These are phyloP conservation scores for Rhododendron molle DNA, from an alignment of 148 eudicot genomes.

Conservation along the genomic window DNA sequence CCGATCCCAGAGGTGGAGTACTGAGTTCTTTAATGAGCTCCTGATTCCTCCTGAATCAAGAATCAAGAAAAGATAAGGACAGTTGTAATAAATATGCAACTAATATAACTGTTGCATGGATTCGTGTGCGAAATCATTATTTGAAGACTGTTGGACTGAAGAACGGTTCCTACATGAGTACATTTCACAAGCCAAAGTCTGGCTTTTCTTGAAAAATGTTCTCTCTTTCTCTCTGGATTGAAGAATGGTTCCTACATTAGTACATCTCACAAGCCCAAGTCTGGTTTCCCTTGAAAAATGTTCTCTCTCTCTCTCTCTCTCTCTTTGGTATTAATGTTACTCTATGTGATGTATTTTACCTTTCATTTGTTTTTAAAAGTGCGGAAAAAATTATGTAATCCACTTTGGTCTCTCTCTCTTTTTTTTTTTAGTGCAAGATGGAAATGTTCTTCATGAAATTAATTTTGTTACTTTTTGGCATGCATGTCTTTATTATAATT, in stretches of 20 bases:
- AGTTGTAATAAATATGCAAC: neutral
- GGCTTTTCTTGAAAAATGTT: neutral
- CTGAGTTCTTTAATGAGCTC: constrained; percentile 43
- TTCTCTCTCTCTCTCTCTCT: too few relatives aligned
- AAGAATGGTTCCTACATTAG: neutral
- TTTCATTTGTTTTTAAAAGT: too few relatives aligned
- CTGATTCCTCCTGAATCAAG: constrained; percentile 45
- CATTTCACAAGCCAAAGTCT: neutral
- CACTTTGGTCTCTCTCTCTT: neutral
- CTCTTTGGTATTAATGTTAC: too few relatives aligned
- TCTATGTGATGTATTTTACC: too few relatives aligned
- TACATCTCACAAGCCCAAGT: neutral
- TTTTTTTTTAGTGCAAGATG: too few relatives aligned
- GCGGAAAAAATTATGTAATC: too few relatives aligned
- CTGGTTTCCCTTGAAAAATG: neutral
- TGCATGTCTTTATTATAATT: too few relatives aligned
- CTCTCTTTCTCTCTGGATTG: too few relatives aligned
- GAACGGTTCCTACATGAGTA: neutral
- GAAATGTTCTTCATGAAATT: too few relatives aligned
- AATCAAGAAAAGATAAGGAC: neutral
- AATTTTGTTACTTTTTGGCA: too few relatives aligned
- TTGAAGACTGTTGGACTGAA: neutral
- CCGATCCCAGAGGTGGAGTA: constrained; percentile 31
- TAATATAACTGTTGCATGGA: neutral
- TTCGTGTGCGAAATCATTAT: neutral